phyloP scores from a whole-genome alignment of 306 rosid genomes.

The Lotus japonicus region DNA sequence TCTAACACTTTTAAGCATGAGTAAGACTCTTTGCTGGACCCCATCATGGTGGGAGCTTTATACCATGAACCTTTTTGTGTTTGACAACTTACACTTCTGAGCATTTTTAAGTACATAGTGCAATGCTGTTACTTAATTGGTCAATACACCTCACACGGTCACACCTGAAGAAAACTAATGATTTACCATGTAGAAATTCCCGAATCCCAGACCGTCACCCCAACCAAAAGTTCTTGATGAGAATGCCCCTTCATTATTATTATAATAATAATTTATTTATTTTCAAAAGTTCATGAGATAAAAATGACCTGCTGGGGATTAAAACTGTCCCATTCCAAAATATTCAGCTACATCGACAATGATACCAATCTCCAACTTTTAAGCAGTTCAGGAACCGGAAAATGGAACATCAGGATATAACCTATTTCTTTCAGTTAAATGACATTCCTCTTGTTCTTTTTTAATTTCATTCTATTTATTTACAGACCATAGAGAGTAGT shows the following conservation, averaged over 20 bases:
- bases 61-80: too few relatives aligned
- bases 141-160: too few relatives aligned
- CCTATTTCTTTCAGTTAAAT: conserved; percentile 13
- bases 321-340: not conserved
- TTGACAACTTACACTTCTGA: not conserved
- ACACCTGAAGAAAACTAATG: not conserved
- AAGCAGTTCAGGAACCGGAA: conserved; percentile 11
- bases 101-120: not conserved
- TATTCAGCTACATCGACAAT: not conserved
- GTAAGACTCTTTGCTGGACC: too few relatives aligned
- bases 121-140: not conserved
- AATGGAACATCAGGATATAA: conserved; percentile 16
- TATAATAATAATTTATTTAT: too few relatives aligned
- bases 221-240: not conserved
- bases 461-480: conserved; percentile 21
- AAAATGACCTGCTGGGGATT: not conserved
- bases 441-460: conserved; percentile 6
- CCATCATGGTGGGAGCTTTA: too few relatives aligned
- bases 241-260: too few relatives aligned
- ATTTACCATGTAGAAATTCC: not conserved
- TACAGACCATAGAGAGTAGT: conserved; percentile 95
- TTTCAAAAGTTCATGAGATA: not conserved
- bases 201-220: not conserved
- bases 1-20: not conserved
- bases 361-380: not conserved